Conservation (phyloP, 805 yeast genomes). For the Candida palmyrensis region DNA sequence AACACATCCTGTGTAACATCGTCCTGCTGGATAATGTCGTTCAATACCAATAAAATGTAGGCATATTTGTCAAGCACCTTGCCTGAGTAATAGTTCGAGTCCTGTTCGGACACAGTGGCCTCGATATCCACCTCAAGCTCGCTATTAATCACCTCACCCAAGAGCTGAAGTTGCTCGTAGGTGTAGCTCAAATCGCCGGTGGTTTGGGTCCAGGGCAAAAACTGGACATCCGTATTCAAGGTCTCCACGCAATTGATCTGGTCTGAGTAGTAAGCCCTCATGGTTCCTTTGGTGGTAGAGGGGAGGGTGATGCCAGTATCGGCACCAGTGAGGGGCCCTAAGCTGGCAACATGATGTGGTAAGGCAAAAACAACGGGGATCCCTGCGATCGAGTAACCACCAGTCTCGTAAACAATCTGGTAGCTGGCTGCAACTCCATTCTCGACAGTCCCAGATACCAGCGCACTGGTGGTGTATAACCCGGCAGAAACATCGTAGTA, state of each 20-base stretch:
- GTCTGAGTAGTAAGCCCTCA: conserved; percentile 41
- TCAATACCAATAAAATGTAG: conserved; percentile 12
- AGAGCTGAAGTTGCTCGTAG: conserved; percentile 2
- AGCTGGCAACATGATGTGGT: conserved; percentile 57
- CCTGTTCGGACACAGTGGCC: conserved; percentile 8
- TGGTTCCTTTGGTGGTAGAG: conserved; percentile 47
- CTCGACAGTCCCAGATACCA: conserved; percentile 26
- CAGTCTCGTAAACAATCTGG: conserved; percentile 35
- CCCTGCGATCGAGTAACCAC: conserved; percentile 44
- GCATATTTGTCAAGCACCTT: conserved; percentile 21
- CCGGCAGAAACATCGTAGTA: conserved; percentile 62
- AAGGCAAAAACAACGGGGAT: conserved; percentile 52
- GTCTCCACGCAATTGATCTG: conserved; percentile 35
- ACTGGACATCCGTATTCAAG: conserved; percentile 40
- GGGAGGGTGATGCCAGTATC: conserved; percentile 35
- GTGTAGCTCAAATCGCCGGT: conserved; percentile 1
- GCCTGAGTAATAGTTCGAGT: conserved; percentile 21
- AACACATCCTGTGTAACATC: conserved; percentile 11
- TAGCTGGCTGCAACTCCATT: conserved; percentile 22
- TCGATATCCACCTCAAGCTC: conserved; percentile 15
- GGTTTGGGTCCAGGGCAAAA: conserved; percentile 33
- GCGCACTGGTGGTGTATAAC: conserved; percentile 46
- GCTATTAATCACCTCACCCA: conserved; percentile 9
- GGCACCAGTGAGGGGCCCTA: conserved; percentile 22
- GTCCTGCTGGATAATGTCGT: conserved; percentile 17